Percentiles rank a stretch among this genome's conserved stretches.
Conservation (phyloP, 2,329 filamentous ascomycete genomes). For the Aspergillaceae sp. region DNA sequence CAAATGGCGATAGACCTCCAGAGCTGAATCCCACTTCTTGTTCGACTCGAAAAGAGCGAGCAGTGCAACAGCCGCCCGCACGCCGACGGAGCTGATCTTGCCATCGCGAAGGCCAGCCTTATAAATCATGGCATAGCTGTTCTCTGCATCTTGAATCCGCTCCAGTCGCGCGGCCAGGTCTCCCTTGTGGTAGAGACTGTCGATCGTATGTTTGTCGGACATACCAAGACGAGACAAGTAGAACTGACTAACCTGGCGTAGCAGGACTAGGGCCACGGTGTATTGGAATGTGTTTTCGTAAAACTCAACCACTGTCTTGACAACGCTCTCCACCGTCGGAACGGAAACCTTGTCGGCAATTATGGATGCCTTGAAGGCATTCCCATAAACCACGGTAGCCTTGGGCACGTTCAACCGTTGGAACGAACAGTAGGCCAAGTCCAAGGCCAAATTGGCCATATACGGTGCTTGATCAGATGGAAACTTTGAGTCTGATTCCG, state of each 20-base stretch:
- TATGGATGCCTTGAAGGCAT: slow-evolving; percentile 25
- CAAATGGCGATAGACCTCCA: slow-evolving; percentile 38
- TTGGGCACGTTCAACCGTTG: slow-evolving; percentile 22
- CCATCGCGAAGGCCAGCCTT: slow-evolving; percentile 23
- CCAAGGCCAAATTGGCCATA: slow-evolving; percentile 23
- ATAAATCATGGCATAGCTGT: slow-evolving; percentile 42
- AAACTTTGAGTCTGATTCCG: slow-evolving; percentile 22
- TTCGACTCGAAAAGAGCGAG: slow-evolving; percentile 39
- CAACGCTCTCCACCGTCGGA: slow-evolving; percentile 21
- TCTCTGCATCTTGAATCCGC: slow-evolving; percentile 21
- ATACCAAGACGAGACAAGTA: slow-evolving; percentile 22
- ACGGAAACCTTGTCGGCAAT: slow-evolving; percentile 24
- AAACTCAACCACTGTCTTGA: slow-evolving; percentile 29
- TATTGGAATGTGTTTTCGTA: slow-evolving; percentile 31
- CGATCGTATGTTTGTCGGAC: slow-evolving; percentile 38
- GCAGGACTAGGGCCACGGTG: slow-evolving; percentile 21
- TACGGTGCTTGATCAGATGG: slow-evolving; percentile 22
- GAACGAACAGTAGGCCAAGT: slow-evolving; percentile 28
- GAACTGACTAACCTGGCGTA: slow-evolving; percentile 26
- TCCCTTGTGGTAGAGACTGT: slow-evolving; percentile 41
- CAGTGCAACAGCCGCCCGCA: slow-evolving; percentile 40
- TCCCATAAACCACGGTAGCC: slow-evolving; percentile 24
- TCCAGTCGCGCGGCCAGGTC: slow-evolving; percentile 39
- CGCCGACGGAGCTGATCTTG: slow-evolving; percentile 31
- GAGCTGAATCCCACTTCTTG: slow-evolving; percentile 39